Conservation (phyloP, 768 basidiomycete species). For the Cyclocybe aegerita region DNA sequence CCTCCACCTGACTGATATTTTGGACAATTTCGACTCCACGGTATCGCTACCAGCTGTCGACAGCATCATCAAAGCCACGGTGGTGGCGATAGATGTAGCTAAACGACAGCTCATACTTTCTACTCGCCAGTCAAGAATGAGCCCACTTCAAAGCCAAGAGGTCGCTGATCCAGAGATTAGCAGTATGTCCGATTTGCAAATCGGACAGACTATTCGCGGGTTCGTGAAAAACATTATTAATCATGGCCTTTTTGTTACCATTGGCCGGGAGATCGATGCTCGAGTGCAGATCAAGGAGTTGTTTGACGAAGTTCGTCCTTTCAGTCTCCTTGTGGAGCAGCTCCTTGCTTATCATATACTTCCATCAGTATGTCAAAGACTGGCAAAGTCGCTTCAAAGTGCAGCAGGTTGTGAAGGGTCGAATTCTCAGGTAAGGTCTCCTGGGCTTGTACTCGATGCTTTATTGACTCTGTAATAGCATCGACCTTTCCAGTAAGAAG, state of each 20-base stretch:
- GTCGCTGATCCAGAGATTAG: constrained; percentile 71
- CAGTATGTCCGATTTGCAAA: constrained; percentile 58
- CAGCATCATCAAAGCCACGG: constrained; percentile 66
- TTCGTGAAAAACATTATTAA: constrained; percentile 88
- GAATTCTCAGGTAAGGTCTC: constrained; percentile 67
- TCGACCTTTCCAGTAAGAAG: constrained; percentile 69
- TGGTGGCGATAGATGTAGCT: constrained; percentile 66
- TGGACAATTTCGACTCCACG: constrained; percentile 73
- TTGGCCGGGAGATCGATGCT: constrained; percentile 84
- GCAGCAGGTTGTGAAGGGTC: constrained; percentile 85
- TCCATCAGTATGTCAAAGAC: constrained; percentile 83
- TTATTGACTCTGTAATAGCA: constrained; percentile 37
- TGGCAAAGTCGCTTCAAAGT: constrained; percentile 83
- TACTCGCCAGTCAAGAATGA: constrained; percentile 70
- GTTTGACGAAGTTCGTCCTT: constrained; percentile 69
- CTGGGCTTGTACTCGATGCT: not conserved
- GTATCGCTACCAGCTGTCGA: constrained; percentile 56
- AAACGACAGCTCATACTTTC: constrained; percentile 78
- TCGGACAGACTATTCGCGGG: constrained; percentile 78
- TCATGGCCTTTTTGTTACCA: constrained; percentile 84
- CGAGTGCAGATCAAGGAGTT: constrained; percentile 92
- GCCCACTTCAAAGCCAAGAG: constrained; percentile 44
- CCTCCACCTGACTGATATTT: constrained; percentile 77
- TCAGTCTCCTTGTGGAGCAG: not conserved
- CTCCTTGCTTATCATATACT: constrained; percentile 5